phyloP scores from a whole-genome alignment of 163 green algal genomes.

The Scenedesmus sp. region DNA sequence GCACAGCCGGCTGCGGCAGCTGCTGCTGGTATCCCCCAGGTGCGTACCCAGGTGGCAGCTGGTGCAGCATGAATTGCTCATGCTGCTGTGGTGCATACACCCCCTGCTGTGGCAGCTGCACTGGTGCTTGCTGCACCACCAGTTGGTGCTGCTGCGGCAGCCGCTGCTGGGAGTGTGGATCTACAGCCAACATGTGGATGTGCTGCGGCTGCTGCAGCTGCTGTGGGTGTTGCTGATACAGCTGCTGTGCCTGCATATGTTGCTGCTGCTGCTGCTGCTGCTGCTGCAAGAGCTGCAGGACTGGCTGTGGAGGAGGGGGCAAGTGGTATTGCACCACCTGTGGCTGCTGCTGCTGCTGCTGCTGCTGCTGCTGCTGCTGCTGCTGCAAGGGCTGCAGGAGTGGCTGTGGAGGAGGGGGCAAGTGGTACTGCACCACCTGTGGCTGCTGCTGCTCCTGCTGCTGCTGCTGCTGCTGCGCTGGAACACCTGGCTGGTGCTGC shows the following conservation, averaged over 20 bases:
- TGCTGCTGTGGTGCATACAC: too few species aligned
- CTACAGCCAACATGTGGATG: not conserved
- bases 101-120: not conserved
- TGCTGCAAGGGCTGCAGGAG: too few species aligned
- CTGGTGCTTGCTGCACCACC: not conserved
- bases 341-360: not conserved
- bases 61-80: not conserved
- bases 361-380: slow-evolving; percentile 4
- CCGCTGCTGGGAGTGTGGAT: not conserved
- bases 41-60: not conserved
- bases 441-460: not conserved
- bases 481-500: not conserved
- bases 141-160: slow-evolving; percentile 11
- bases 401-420: not conserved
- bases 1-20: not conserved
- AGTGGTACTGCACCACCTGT: not conserved
- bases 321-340: not conserved
- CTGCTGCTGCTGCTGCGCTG: not conserved
- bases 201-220: slow-evolving; percentile 32
- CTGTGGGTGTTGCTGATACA: not conserved
- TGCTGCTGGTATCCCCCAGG: not conserved
- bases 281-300: not conserved
- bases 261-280: not conserved
- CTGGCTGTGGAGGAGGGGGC: not conserved
- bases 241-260: too few species aligned